These are phyloP conservation scores for Hypoxylon trugodes DNA, from an alignment of 495 filamentous ascomycete species.

Conservation along the genomic window DNA sequence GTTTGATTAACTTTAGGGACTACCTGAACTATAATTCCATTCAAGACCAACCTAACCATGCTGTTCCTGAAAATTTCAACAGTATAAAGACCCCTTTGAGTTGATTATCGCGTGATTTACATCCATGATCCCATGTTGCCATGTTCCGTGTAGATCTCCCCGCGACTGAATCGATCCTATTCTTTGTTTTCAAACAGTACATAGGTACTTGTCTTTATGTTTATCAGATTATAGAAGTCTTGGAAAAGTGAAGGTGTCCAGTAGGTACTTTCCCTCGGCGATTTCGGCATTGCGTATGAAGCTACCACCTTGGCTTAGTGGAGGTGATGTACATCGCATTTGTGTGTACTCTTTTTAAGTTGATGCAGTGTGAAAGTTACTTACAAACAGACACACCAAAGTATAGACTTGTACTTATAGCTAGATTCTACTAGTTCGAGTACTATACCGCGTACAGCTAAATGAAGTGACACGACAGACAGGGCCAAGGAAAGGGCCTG, in stretches of 20 bases:
- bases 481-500: conserved; percentile 14
- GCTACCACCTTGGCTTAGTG: conserved; percentile 3
- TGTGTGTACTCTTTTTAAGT: no score
- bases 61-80: conserved; percentile 16
- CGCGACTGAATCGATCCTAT: conserved; percentile 28
- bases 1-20: not conserved
- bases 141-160: conserved; percentile 35
- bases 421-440: conserved; percentile 5
- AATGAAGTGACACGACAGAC: conserved; percentile 40
- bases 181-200: not conserved
- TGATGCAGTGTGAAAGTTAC: no score
- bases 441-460: conserved; percentile 29
- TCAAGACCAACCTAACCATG: not conserved
- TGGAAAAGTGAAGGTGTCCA: not conserved
- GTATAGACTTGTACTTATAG: not conserved
- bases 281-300: conserved; percentile 25
- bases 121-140: no score
- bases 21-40: not conserved
- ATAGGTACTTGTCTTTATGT: conserved; percentile 2
- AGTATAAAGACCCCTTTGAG: conserved; percentile 20
- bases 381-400: no score
- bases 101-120: no score
- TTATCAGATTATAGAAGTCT: not conserved
- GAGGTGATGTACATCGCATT: no score
- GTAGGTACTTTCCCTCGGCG: conserved; percentile 14